Evolutionary conservation across 371 early-diverging fungal species (phyloP).

Genomic region (Paraphysoderma sedebokerense): DNA sequence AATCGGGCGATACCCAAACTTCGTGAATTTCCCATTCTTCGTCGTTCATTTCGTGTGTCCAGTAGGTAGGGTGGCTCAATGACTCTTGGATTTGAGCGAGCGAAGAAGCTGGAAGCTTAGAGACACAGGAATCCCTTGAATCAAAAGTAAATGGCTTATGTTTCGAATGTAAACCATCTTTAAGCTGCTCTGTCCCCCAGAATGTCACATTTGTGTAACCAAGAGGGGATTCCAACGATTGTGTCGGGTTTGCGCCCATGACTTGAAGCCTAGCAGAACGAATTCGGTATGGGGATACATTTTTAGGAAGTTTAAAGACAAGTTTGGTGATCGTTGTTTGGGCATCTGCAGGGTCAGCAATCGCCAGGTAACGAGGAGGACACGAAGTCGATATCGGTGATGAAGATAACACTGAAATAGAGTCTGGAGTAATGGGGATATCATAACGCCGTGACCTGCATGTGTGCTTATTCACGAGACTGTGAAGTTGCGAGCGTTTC

Average conservation of each 20-base stretch:
- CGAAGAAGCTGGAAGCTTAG: not conserved
- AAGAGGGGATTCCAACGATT: not conserved
- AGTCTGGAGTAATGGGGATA: not conserved
- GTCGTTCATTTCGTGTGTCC: not conserved
- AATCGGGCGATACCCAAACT: not conserved
- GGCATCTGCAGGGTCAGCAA: not conserved
- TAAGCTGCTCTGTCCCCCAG: not conserved
- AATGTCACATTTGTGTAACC: not conserved
- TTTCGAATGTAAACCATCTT: not conserved
- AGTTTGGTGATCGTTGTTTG: not conserved
- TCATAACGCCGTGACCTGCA: no score
- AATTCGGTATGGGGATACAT: not conserved
- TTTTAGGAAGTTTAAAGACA: not conserved
- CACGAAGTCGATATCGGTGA: no score
- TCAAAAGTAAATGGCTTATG: not conserved
- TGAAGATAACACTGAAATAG: no score
- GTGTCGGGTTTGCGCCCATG: not conserved
- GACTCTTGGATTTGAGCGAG: not conserved
- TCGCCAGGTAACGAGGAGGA: not conserved
- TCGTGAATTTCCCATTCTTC: constrained; percentile 1
- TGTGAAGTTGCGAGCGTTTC: no score
- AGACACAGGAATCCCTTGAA: not conserved
- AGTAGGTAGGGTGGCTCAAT: not conserved
- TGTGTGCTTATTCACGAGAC: no score
- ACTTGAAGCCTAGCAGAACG: not conserved